Base-by-base conservation (phyloP, 768 basidiomycete species). In the Panellus pusillus region DNA sequence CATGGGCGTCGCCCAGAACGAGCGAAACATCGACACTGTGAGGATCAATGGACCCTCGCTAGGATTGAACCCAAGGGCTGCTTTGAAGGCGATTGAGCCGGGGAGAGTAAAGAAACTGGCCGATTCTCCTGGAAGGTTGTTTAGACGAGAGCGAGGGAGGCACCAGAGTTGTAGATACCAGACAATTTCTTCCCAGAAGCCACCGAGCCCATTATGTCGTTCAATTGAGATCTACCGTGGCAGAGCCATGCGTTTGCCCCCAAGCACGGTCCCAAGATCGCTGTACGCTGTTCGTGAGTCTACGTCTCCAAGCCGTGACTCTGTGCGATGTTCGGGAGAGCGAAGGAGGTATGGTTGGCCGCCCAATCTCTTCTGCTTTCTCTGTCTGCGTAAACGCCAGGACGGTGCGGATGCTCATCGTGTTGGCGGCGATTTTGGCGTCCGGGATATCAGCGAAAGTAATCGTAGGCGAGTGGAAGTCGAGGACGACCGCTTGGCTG, bases 181-280 rank as follows among this genome's bases (percentile, higher is more conserved):
- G 63, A 49, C 52, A 54, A 37, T 54, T 46, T 31, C 28, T 11
- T 24, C 24, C 55, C 55, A 39, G 60, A 62, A 27, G 71, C 68
- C 50, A 72, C 71, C 15, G 72, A 74, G 11, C 80, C 81, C 37
- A 72, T 67, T 29, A 87, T 67, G 44, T 78, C 74, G 39, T 69
- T 70, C 40, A 83, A 37, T 70, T 76, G 38, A 89, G 65, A 44
- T 75, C 70, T 45, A 89, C 67, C 4, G 75, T 74, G 2, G 79
- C 77, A 12, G 76, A 75, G 17, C 84, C 88, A 47, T 78, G 79
- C 44, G 82, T 84, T 37, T 74, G 77, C 12, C 84, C 87, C 74
- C 86, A 78, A 20, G 87, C 87, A 47, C 81, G 75, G 56, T 87
- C 84, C 74, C 87, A 79, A 20, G 87, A 81, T 51, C 89, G 74